A percentile compares a stretch with the other conserved stretches of the same genome.
Conservation (phyloP, 2,329 filamentous ascomycete species). For the Aspergillus hiratsukae region DNA sequence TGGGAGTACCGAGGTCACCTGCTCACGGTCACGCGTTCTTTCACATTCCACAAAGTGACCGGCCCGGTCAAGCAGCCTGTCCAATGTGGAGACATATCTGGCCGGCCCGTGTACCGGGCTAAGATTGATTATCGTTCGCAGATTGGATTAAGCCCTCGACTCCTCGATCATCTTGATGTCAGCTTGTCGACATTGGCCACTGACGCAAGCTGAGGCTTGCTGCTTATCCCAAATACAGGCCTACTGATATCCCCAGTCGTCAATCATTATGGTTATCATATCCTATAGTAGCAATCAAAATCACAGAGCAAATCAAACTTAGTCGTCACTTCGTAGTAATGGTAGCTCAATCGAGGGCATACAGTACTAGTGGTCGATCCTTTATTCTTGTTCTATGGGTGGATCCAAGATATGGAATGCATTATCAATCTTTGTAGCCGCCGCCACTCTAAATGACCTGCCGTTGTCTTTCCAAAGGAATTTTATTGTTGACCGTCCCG, state of each 20-base stretch:
- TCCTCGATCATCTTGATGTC: not conserved
- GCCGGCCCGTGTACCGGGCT: not conserved
- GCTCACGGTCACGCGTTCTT: not conserved
- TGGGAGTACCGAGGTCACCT: not conserved
- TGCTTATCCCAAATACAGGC: not conserved
- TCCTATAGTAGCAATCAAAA: not conserved
- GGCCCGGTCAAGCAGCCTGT: conserved; percentile 11
- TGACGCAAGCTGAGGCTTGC: not conserved
- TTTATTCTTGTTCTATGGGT: not conserved
- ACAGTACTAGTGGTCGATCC: not conserved
- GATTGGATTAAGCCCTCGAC: no score
- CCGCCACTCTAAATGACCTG: not conserved
- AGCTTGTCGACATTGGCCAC: not conserved
- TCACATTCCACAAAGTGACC: conserved; percentile 1
- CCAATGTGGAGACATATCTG: not conserved
- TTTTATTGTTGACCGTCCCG: conserved; percentile 15
- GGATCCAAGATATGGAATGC: not conserved
- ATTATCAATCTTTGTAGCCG: not conserved
- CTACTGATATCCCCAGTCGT: not conserved
- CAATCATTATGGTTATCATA: not conserved
- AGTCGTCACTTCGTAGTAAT: not conserved
- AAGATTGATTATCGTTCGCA: not conserved
- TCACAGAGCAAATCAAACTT: not conserved
- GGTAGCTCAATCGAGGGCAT: not conserved
- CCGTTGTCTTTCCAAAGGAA: not conserved